Evolutionary conservation across 345 rosid species (phyloP), one percentile per base, ranked within the genome.

Genomic region (Euphorbia peplus): DNA sequence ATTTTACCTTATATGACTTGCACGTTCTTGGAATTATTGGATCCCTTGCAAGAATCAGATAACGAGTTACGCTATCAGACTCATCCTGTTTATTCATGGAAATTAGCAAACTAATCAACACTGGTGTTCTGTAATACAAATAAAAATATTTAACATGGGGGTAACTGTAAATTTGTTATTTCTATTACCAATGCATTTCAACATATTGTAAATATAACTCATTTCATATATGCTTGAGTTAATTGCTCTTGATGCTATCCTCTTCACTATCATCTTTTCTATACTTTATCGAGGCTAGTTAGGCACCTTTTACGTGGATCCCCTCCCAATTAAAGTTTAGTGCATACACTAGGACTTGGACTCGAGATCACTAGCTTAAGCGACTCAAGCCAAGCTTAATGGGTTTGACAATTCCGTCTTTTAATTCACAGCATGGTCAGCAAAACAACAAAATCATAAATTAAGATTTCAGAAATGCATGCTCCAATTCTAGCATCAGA

Each of bases 21-120:
- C 80, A 85, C 24, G 70, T 86, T 79, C 89, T 75, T 35, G 97
- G 87, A 78, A 95, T 84, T 73, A 83, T 73, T 56, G 97, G 97
- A 68, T 95, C 99, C 80, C 97, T 86, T 12, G 93, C 88, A 58
- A 95, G 95, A 74, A 95, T 83, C 73, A 95, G 82, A 75, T 81
- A 95, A 63, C 96, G 97, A 54, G 96, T 95, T 69, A 91, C 70
- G 73, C 88, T 88, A 60, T 87, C 84, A 7, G 75, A 82, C 60
- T 87, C 83, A 70, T 91, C 99, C 98, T 95, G 84, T 63, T 50
- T 14, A 42, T 15, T 44, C 52, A 63, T 14, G 53, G 52, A 63
- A 63, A 63, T 24, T 14, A 42, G 35, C 52, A 42, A 44, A 42
- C 29, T 61, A 44, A 44, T n/a, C 26, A 32, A 39, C 14, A 21